Base-by-base conservation (phyloP, 345 rosid genomes). In the Bruguiera sexangula region DNA sequence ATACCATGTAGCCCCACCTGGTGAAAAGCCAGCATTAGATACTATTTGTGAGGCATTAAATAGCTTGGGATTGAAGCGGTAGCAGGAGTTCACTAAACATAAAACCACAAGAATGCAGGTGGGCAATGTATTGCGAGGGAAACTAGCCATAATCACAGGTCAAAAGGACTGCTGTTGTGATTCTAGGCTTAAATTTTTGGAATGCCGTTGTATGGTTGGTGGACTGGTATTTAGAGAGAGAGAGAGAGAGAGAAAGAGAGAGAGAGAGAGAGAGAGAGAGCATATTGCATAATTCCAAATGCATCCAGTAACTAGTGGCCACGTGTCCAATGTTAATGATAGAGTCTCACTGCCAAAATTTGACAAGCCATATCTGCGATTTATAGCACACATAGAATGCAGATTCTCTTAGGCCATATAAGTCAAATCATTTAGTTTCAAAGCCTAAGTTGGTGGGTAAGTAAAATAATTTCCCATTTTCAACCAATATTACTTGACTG, bases 1-100 rank as follows among this genome's bases (percentile, higher is more conserved):
- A 13, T 85, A 89, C 92, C 89, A 89, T 3, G 90, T 89, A 6
- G 85, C 88, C 3, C 79, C 84, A 4, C 84, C 90, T 6, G 36
- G 36, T n/a, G 80, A 78, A 85, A 84, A 85, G 31, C 46, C 77
- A 9, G 66, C 66, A n/a, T 55, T 68, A 21, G 70, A 55, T 20
- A 0, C 39, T 20, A 37, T 29, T 68, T 5, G 58, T 19, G 82
- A 73, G 61, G 67, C 8, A 63, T 80, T 79, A 70, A 80, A 67
- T 13, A 55, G 75, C 32, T 78, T 86, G 57, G 82, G 83, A 63
- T 66, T 51, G 69, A 80, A 81, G 79, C 80, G 77, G 75, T 72
- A 59, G 74, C 82, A 71, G 10, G 66, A 31, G 69, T 39, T 68
- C 5, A 62, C 21, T 29, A 65, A 19, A 13, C 68, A 32, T 29